Base-by-base conservation (phyloP, 2,329 filamentous ascomycete genomes). In the Tolypocladium nubicola region DNA sequence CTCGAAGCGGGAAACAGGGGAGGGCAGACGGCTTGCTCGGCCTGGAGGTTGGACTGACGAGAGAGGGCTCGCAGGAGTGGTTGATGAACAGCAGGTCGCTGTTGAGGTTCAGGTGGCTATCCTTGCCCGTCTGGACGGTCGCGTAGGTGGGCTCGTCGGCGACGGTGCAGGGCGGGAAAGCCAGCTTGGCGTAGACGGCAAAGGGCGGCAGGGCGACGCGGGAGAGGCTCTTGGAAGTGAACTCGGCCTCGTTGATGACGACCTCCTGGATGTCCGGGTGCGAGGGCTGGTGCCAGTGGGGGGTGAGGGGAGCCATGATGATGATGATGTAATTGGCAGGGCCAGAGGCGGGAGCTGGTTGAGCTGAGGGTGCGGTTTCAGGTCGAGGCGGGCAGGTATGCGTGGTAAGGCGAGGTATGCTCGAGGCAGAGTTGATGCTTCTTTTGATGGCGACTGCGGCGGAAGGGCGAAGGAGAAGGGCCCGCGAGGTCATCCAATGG, bases 11-110 rank as follows among this genome's bases (percentile, higher is more conserved):
- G 39, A 3, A 14, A 45, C 26, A 35, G 16, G 26, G 53, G n/a
- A 10, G n/a, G 50, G 43, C 5, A 38, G 21, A 16, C 26, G 30
- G 4, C 11, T 33, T 8, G 47, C 47, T 33, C 26, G 19, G 19
- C 30, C 33, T 35, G 23, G 21, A 23, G 43, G 37, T 33, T 26
- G 23, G 58, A 79, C 80, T 75, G 60, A 85, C 82, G 59, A 87
- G 75, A 66, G 81, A 82, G 30, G 84, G 84, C 64, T 84, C 82
- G 70, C 84, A 87, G 5, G 81, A 84, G 71, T 87, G 84, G 69
- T 87, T 87, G 62, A 86, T 83, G 70, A 86, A 87, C 52, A 87
- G 68, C 66, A 87, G 67, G 65, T 87, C 84, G 64, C 80, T 85
- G 73, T 87, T 87, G 49, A 87, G 73, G 64, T 82, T 79, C 63